Evolutionary conservation across 2,329 filamentous ascomycete species (phyloP).

Genomic region (Fusarium dlaminii): DNA sequence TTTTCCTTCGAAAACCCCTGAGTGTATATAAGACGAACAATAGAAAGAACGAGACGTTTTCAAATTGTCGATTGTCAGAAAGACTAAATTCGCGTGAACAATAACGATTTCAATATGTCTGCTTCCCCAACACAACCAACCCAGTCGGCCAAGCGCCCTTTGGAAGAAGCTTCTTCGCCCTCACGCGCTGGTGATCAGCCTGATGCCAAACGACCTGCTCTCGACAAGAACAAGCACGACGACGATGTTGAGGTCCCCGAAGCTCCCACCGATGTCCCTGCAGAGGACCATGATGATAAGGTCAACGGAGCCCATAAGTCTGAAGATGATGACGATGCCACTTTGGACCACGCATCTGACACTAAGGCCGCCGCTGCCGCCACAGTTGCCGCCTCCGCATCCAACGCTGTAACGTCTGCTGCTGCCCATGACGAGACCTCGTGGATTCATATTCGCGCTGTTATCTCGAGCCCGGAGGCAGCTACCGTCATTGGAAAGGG

Average conservation of each 20-base stretch:
- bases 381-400: slow-evolving; percentile 50
- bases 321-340: slow-evolving; percentile 40
- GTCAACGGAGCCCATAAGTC: slow-evolving; percentile 59
- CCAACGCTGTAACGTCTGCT: slow-evolving; percentile 55
- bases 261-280: slow-evolving; percentile 46
- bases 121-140: slow-evolving; percentile 73
- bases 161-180: slow-evolving; percentile 96
- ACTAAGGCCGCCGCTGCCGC: slow-evolving; percentile 51
- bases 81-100: slow-evolving; percentile 37
- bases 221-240: slow-evolving; percentile 87
- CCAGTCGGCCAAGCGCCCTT: slow-evolving; percentile 85
- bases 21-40: slow-evolving; percentile 77
- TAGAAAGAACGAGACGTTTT: slow-evolving; percentile 45
- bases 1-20: slow-evolving; percentile 88
- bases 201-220: slow-evolving; percentile 93
- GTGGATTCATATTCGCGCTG: slow-evolving; percentile 96
- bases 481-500: slow-evolving; percentile 98
- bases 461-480: slow-evolving; percentile 96
- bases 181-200: slow-evolving; percentile 92
- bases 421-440: slow-evolving; percentile 85
- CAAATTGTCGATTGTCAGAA: slow-evolving; percentile 42
- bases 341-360: slow-evolving; percentile 50
- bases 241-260: slow-evolving; percentile 61
- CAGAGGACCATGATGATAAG: slow-evolving; percentile 58
- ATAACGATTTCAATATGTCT: slow-evolving; percentile 67